These are phyloP conservation scores for Trypethelium eluteriae DNA, from an alignment of 495 filamentous ascomycete species.

Conservation along the genomic window DNA sequence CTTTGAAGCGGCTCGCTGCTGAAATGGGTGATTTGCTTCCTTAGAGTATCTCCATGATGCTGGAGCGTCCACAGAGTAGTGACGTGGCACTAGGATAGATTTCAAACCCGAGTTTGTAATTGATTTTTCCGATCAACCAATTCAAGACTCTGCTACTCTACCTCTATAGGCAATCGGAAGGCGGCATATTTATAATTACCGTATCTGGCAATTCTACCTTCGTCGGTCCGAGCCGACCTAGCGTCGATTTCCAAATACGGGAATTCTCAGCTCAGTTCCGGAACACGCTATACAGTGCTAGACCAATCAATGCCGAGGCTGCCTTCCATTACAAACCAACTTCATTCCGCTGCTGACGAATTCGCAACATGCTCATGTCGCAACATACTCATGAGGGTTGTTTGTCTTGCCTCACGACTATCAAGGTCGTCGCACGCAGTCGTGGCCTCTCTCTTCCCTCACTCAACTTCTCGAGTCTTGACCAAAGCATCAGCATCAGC, in stretches of 20 bases:
- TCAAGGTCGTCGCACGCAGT: background rate
- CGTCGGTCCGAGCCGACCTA: background rate
- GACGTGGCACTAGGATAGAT: background rate
- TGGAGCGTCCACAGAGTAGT: constrained; percentile 1
- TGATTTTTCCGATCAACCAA: background rate
- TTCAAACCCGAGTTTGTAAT: constrained; percentile 6
- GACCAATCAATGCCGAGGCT: constrained; percentile 1
- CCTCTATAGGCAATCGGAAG: constrained; percentile 3
- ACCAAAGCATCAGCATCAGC: background rate
- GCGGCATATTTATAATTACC: background rate
- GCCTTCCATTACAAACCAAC: background rate
- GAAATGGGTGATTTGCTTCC: background rate
- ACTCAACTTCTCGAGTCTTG: constrained; percentile 3
- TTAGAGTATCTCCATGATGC: constrained; percentile 5
- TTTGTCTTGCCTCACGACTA: background rate
- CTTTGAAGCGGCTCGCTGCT: constrained; percentile 11
- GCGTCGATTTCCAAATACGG: constrained; percentile 5
- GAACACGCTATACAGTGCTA: background rate
- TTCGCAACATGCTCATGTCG: constrained; percentile 2
- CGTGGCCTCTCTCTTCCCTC: constrained; percentile 3
- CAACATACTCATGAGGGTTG: constrained; percentile 3
- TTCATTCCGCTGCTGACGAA: constrained; percentile 10
- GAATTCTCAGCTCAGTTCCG: constrained; percentile 8
- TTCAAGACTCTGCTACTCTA: background rate
- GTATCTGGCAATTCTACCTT: constrained; percentile 2